These are phyloP conservation scores for Leccinum solheimii DNA, from an alignment of 1,284 basidiomycete species.

Conservation along the genomic window DNA sequence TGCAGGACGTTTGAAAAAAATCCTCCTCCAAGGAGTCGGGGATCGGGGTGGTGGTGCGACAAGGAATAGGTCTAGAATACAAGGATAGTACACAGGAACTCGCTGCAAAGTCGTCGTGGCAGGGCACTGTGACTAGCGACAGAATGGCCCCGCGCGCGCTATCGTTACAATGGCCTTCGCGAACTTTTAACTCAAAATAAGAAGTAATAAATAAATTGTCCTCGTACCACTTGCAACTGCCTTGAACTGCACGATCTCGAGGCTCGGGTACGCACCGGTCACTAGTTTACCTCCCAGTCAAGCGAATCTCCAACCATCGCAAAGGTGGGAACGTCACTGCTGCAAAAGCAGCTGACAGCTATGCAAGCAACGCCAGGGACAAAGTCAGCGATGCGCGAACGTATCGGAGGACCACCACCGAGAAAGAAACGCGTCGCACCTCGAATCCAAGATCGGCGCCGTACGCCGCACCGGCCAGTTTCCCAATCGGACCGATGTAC, in stretches of 20 bases:
- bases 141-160: neutral
- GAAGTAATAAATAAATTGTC: neutral
- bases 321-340: constrained; percentile 43
- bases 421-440: constrained; percentile 28
- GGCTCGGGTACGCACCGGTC: neutral
- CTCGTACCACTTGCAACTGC: neutral
- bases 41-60: neutral
- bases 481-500: constrained; percentile 55
- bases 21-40: no score
- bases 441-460: constrained; percentile 64
- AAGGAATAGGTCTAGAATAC: neutral
- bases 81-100: neutral
- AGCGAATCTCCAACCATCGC: constrained; percentile 46
- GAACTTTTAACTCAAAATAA: neutral
- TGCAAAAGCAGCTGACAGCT: constrained; percentile 47
- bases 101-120: neutral
- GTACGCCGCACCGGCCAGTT: constrained; percentile 40
- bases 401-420: neutral
- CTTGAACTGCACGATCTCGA: neutral
- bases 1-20: no score
- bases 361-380: neutral
- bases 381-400: neutral
- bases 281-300: constrained; percentile 38
- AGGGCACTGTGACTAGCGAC: neutral
- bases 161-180: neutral